phyloP scores from a whole-genome alignment of 495 filamentous ascomycete genomes.

The Melanomma pulvis-pyrius region DNA sequence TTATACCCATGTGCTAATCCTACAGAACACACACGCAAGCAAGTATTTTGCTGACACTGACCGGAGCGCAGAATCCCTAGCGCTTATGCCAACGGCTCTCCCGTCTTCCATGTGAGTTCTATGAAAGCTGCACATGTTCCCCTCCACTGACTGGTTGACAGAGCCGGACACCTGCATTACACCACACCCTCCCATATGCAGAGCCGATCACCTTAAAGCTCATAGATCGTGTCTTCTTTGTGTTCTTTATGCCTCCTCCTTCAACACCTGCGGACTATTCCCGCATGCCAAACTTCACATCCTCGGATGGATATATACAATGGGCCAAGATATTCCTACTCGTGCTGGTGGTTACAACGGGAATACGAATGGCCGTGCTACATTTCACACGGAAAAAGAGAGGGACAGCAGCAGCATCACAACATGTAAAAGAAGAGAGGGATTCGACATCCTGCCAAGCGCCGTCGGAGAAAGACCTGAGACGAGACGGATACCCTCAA shows the following conservation, averaged over 20 bases:
- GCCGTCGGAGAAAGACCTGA: conserved; percentile 5
- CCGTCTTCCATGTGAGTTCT: conserved; percentile 36
- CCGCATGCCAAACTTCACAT: conserved; percentile 7
- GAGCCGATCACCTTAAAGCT: conserved; percentile 32
- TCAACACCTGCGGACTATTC: conserved; percentile 15
- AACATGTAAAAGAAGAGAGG: conserved; percentile 20
- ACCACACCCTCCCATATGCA: conserved; percentile 37
- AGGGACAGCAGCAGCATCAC: not conserved
- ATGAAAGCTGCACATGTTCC: conserved; percentile 22
- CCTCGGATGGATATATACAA: conserved; percentile 6
- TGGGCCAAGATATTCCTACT: conserved; percentile 24
- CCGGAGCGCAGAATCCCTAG: conserved; percentile 33
- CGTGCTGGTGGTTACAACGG: conserved; percentile 13
- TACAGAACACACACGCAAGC: conserved; percentile 10
- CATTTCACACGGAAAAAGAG: conserved; percentile 25
- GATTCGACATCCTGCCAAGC: conserved; percentile 6
- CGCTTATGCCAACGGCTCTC: conserved; percentile 38
- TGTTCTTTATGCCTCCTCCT: conserved; percentile 30
- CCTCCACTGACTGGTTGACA: conserved; percentile 37
- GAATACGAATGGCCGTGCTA: conserved; percentile 20
- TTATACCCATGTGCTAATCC: conserved; percentile 39
- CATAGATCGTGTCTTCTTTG: conserved; percentile 7
- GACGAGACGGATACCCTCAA: not conserved
- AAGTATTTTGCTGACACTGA: conserved; percentile 32
- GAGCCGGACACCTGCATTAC: conserved; percentile 27